Evolutionary conservation across 208 protist genomes (phyloP), one percentile per base, ranked within the genome.

Genomic region (Acanthamoeba royreba): DNA sequence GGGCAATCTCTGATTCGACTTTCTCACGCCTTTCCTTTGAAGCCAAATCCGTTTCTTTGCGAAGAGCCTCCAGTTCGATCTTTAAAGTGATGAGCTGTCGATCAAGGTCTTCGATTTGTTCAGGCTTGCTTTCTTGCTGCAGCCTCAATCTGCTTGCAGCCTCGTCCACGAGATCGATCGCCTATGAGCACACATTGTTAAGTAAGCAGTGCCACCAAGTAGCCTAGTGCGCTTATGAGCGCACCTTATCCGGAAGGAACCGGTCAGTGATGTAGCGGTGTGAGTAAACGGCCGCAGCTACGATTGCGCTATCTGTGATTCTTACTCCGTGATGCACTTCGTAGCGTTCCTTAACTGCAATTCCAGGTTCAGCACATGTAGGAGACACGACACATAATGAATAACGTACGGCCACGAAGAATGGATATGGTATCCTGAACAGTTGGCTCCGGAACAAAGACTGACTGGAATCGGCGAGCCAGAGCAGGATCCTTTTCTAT

Each of bases 151-250:
- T 97, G 72, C 98, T 98, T 88, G 97, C 96, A 1, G 99, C 98
- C 96, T 99, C 99, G 94, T 99, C 99, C 40, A 99, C 96, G 15
- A 99, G 96, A 96, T 99, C 99, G 83, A 99, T 99, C 2, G 99
- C 98, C 96, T 99, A n/a, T n/a, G n/a, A n/a, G n/a, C n/a, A n/a
- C n/a, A n/a, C n/a, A n/a, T n/a, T n/a, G n/a, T n/a, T n/a, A n/a
- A n/a, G n/a, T n/a, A n/a, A n/a, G n/a, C n/a, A n/a, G n/a, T n/a
- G n/a, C n/a, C n/a, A n/a, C n/a, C n/a, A n/a, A n/a, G n/a, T n/a
- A n/a, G n/a, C n/a, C n/a, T n/a, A n/a, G n/a, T n/a, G n/a, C n/a
- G n/a, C n/a, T n/a, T n/a, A n/a, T n/a, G n/a, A n/a, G n/a, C 19
- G n/a, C 19, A 61, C 53, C 53, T 81, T 99, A 96, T 99, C 99